Evolutionary conservation across 2,329 filamentous ascomycete genomes (phyloP).

Genomic region (Paecilomyces dactylethromorphus): DNA sequence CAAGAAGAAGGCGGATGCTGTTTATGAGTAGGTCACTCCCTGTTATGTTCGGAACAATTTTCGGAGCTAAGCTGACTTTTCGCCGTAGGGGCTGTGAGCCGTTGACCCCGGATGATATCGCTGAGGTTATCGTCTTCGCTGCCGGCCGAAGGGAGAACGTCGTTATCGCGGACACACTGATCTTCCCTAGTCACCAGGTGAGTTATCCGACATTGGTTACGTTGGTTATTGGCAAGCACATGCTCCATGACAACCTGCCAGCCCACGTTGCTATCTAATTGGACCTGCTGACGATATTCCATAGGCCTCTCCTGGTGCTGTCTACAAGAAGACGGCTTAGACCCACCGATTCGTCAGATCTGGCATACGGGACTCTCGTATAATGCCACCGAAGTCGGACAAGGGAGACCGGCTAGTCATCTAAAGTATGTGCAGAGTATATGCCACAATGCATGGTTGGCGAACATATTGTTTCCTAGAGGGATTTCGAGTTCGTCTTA

Average conservation of each 20-base stretch:
- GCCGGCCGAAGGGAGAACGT: slow-evolving; percentile 83
- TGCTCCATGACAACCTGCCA: neutral
- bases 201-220: slow-evolving; percentile 18
- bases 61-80: slow-evolving; percentile 4
- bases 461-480: neutral
- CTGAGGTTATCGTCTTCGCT: slow-evolving; percentile 81
- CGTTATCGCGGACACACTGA: slow-evolving; percentile 76
- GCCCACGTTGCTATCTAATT: neutral
- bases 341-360: neutral
- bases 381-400: neutral
- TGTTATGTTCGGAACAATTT: neutral
- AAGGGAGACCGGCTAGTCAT: neutral
- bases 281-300: neutral
- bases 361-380: neutral
- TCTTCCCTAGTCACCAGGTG: slow-evolving; percentile 89
- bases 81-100: slow-evolving; percentile 64
- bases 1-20: slow-evolving; percentile 80
- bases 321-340: neutral
- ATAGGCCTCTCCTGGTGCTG: neutral
- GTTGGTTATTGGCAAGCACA: neutral
- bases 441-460: neutral
- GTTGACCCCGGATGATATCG: slow-evolving; percentile 82
- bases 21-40: slow-evolving; percentile 63
- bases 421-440: no score
- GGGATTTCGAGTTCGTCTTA: neutral